Percentiles rank a stretch among this genome's conserved stretches.
These are phyloP conservation scores for Cercospora sesami DNA, from an alignment of 2,329 filamentous ascomycete species.

Conservation along the genomic window DNA sequence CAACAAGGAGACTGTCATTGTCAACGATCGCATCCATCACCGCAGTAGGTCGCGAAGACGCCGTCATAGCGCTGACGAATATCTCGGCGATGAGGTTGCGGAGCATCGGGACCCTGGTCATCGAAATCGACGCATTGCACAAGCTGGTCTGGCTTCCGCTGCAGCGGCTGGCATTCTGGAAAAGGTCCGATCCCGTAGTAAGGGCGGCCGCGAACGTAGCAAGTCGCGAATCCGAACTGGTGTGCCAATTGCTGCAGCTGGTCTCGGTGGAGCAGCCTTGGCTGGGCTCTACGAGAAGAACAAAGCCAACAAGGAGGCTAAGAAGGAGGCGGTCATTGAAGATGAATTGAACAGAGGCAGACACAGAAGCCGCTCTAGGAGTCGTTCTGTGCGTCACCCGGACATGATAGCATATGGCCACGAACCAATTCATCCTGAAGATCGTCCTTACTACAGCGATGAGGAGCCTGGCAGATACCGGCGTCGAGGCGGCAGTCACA, in stretches of 20 bases:
- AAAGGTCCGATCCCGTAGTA: conserved; percentile 58
- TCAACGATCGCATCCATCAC: conserved; percentile 42
- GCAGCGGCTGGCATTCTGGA: conserved; percentile 63
- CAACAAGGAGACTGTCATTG: conserved; percentile 48
- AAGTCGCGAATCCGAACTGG: conserved; percentile 58
- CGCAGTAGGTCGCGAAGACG: conserved; percentile 50
- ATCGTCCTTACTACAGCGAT: conserved; percentile 43
- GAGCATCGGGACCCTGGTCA: conserved; percentile 47
- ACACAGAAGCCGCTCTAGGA: conserved; percentile 30
- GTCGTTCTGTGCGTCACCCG: conserved; percentile 44
- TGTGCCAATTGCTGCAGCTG: conserved; percentile 61
- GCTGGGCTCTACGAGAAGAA: conserved; percentile 64
- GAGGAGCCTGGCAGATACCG: conserved; percentile 46
- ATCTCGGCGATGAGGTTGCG: conserved; percentile 24
- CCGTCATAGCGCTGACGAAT: conserved; percentile 42
- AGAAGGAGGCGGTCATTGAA: conserved; percentile 45
- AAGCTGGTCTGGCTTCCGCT: conserved; percentile 63
- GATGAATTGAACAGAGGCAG: conserved; percentile 37
- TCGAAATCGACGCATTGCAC: conserved; percentile 60
- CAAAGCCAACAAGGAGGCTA: conserved; percentile 60
- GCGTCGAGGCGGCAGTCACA: conserved; percentile 45
- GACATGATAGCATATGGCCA: conserved; percentile 64
- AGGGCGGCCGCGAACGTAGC: conserved; percentile 53
- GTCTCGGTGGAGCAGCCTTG: conserved; percentile 61
- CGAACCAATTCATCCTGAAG: conserved; percentile 61